A percentile compares a stretch with the other conserved stretches of the same genome.
phyloP scores from a whole-genome alignment of 306 rosid species.

The Prunus salicina region DNA sequence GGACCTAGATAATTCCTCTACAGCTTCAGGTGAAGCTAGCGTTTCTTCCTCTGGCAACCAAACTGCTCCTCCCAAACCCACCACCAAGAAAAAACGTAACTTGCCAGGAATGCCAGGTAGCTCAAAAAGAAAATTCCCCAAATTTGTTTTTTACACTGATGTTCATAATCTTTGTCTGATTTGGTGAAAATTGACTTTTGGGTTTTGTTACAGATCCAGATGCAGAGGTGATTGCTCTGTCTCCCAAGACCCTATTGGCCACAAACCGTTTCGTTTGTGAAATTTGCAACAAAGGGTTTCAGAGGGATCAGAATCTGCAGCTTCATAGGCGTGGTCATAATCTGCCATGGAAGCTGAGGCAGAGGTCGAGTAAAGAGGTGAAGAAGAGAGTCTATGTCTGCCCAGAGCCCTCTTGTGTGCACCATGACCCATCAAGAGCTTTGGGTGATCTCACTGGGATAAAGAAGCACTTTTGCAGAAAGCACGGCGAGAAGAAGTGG shows the following conservation, averaged over 20 bases:
- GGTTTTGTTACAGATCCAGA: slow-evolving; percentile 64
- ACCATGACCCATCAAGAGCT: slow-evolving; percentile 88
- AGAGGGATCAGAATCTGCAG: slow-evolving; percentile 95
- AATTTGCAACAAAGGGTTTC: slow-evolving; percentile 93
- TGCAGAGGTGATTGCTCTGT: slow-evolving; percentile 89
- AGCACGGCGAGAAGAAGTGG: slow-evolving; percentile 98
- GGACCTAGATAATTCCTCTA: slow-evolving; percentile 67
- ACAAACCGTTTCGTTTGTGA: slow-evolving; percentile 89
- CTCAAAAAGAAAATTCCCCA: not conserved
- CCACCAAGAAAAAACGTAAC: slow-evolving; percentile 72
- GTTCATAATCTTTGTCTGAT: not conserved
- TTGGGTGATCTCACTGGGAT: slow-evolving; percentile 90
- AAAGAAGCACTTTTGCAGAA: slow-evolving; percentile 89
- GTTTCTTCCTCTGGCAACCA: slow-evolving; percentile 72
- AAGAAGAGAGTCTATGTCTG: slow-evolving; percentile 89
- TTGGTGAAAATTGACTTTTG: not conserved
- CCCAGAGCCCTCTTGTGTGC: slow-evolving; percentile 80
- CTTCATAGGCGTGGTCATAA: slow-evolving; percentile 90
- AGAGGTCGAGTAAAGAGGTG: slow-evolving; percentile 74
- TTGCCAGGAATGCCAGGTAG: slow-evolving; percentile 99
- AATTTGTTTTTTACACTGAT: not conserved
- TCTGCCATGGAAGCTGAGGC: slow-evolving; percentile 90
- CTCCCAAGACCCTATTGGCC: slow-evolving; percentile 80
- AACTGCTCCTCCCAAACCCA: slow-evolving; percentile 45
- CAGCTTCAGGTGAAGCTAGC: slow-evolving; percentile 83